Conservation (phyloP, 257 asterid genomes). For the Asclepias syriaca region DNA sequence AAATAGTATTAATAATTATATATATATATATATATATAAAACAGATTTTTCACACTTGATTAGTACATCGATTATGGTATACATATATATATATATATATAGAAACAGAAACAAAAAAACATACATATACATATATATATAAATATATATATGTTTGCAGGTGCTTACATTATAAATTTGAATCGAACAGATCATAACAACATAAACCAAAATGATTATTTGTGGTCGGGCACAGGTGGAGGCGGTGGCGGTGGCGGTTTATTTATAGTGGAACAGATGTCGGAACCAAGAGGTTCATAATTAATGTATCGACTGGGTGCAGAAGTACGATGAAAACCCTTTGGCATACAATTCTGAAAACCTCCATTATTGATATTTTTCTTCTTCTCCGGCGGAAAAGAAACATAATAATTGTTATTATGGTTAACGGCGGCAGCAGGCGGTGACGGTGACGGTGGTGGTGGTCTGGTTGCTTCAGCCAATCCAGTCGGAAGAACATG, state of each 20-base stretch:
- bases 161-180: not conserved
- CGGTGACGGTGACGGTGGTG: too few relatives aligned
- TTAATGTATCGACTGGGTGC: conserved; percentile 69
- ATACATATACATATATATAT: too few relatives aligned
- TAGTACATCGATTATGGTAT: not conserved
- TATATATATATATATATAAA: too few relatives aligned
- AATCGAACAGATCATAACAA: not conserved
- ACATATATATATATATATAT: not conserved
- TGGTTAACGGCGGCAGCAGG: not conserved
- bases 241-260: not conserved
- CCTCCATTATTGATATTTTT: conserved; percentile 12
- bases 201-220: not conserved
- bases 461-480: conserved; percentile 24
- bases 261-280: conserved; percentile 22
- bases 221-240: too few relatives aligned
- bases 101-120: not conserved
- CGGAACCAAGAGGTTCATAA: conserved; percentile 36
- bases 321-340: conserved; percentile 46
- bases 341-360: conserved; percentile 57
- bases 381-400: conserved; percentile 1
- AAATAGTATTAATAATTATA: too few relatives aligned
- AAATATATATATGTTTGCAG: too few relatives aligned
- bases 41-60: not conserved
- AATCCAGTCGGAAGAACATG: not conserved
- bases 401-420: conserved; percentile 13